A percentile compares a stretch with the other conserved stretches of the same genome.
Conservation (phyloP, 192 early-diverging fungal genomes). For the Rhizophagus clarus region DNA sequence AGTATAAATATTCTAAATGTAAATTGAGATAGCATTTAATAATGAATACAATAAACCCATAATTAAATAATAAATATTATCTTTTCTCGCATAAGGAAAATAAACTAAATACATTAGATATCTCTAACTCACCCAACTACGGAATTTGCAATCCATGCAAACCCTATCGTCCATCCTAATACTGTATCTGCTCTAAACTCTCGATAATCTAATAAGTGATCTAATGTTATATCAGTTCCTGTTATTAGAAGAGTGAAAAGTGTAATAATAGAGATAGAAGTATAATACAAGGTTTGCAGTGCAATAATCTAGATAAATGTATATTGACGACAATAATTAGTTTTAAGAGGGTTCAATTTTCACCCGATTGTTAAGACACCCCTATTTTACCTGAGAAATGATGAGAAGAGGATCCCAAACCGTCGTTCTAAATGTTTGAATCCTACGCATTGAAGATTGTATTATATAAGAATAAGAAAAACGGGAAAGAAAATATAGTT, state of each 20-base stretch:
- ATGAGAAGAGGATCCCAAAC: constrained; percentile 57
- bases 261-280: constrained; percentile 53
- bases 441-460: constrained; percentile 25
- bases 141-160: constrained; percentile 70
- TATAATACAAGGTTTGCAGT: constrained; percentile 63
- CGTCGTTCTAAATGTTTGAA: constrained; percentile 43
- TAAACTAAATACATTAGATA: neutral
- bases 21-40: constrained; percentile 35
- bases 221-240: constrained; percentile 64
- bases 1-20: constrained; percentile 44
- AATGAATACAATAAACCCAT: neutral
- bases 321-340: neutral
- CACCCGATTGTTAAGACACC: neutral
- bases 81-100: neutral
- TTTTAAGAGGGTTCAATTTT: neutral
- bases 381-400: constrained; percentile 41
- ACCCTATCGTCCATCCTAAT: constrained; percentile 67
- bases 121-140: constrained; percentile 50
- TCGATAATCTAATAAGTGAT: constrained; percentile 64
- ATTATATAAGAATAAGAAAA: too few species aligned
- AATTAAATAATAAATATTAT: neutral
- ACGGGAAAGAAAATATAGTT: too few species aligned
- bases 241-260: constrained; percentile 56
- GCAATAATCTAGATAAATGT: constrained; percentile 46
- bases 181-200: constrained; percentile 63